A percentile compares a stretch with the other conserved stretches of the same genome.
These are phyloP conservation scores for Persicaria maculosa DNA, from an alignment of 148 eudicot genomes.

Conservation along the genomic window DNA sequence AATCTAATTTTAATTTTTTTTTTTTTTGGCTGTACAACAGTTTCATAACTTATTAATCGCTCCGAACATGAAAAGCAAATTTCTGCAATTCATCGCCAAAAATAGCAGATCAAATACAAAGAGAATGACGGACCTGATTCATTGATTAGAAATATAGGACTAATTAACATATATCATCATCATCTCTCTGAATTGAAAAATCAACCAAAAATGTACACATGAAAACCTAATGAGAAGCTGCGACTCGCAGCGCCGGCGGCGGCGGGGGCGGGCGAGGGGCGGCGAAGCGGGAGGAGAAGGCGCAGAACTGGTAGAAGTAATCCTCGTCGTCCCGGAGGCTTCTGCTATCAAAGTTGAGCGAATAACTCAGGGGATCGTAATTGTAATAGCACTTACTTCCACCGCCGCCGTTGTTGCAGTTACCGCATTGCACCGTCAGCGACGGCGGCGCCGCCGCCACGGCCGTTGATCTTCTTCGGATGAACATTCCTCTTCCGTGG, in stretches of 20 bases:
- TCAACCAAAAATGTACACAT: too few relatives aligned
- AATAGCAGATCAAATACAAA: too few relatives aligned
- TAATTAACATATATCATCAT: too few relatives aligned
- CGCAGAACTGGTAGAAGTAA: conserved; percentile 4
- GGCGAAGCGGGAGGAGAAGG: conserved; percentile 5
- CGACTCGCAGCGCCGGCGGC: background rate
- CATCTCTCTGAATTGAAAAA: too few relatives aligned
- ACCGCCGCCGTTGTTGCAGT: background rate
- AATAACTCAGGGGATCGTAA: background rate
- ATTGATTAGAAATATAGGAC: background rate
- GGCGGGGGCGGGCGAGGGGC: background rate
- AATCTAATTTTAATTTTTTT: too few relatives aligned
- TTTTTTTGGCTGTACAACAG: too few relatives aligned
- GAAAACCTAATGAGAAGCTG: background rate
- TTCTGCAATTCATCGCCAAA: too few relatives aligned
- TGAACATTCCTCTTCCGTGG: background rate
- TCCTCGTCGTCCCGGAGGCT: background rate
- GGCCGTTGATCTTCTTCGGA: background rate
- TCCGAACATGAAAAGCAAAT: too few relatives aligned
- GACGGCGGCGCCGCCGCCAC: background rate
- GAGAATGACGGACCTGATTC: too few relatives aligned
- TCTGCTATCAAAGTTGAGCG: background rate
- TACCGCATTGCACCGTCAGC: background rate
- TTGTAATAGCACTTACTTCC: conserved; percentile 15
- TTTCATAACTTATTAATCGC: too few relatives aligned